A percentile compares a stretch with the other conserved stretches of the same genome.
Evolutionary conservation across 306 rosid genomes (phyloP).

Genomic region (Quercus agrifolia): DNA sequence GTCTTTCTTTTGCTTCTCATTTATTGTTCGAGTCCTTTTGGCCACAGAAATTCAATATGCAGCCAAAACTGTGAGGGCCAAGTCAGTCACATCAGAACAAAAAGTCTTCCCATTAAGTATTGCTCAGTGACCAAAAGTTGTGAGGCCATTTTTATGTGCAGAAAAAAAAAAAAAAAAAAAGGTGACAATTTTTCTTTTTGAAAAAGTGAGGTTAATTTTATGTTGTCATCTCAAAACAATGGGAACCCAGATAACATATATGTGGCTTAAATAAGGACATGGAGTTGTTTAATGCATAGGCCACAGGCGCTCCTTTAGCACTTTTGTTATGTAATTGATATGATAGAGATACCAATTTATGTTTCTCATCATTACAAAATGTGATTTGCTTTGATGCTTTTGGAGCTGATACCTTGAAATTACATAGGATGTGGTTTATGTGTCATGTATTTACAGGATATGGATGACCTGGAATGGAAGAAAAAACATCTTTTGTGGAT

Average conservation of each 20-base stretch:
- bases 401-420: too few species aligned
- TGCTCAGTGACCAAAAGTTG: neutral
- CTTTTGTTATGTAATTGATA: neutral
- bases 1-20: neutral
- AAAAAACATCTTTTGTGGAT: slow-evolving; percentile 2
- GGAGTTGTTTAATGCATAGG: neutral
- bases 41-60: neutral
- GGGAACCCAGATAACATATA: too few species aligned
- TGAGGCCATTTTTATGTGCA: neutral
- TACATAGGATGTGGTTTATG: too few species aligned
- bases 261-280: neutral
- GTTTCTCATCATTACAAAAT: too few species aligned
- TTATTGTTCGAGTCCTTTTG: neutral
- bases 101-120: neutral
- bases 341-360: neutral
- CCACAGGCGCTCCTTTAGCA: neutral
- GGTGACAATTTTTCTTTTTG: too few species aligned
- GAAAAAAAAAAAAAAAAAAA: neutral
- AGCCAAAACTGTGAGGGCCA: neutral
- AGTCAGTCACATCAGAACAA: neutral
- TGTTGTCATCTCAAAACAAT: too few species aligned
- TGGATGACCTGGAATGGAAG: neutral
- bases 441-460: neutral
- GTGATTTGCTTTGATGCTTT: too few species aligned
- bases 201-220: too few species aligned